Evolutionary conservation across 2,329 filamentous ascomycete species (phyloP), one percentile per base, ranked within the genome.

Genomic region (Talaromyces pinophilus): DNA sequence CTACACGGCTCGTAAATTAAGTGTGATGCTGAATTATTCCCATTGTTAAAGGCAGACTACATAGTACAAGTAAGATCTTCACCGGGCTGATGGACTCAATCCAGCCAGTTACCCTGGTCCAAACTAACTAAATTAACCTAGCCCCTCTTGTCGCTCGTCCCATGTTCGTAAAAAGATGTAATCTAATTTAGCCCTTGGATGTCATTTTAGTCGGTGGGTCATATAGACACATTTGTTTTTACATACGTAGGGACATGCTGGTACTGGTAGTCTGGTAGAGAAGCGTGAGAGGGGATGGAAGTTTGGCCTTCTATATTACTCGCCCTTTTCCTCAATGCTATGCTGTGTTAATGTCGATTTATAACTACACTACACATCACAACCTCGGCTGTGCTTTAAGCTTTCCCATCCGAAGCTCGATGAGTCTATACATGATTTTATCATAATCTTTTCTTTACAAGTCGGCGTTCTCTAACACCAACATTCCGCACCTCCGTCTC

Each of bases 151-250:
- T 52, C 48, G 48, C 48, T 52, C 50, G 50, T 54, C 50, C 54
- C 54, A 35, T 57, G 33, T 35, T 38, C 54, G 33, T 57, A 57
- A 38, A 22, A 25, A 22, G 33, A 38, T 57, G 54, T 38, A 55
- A 33, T 55, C 52, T 35, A 55, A 55, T 13, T 38, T 57, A 57
- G 54, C 15, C 54, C 33, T 22, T 22, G 30, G 54, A 57, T 57
- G 54, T 57, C 54, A 57, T 57, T 38, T 40, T 38, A 57, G 54
- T 38, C 54, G 54, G 54, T 33, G 54, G 54, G 54, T 57, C 54
- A 57, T 38, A 33, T 54, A 54, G 50, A 57, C 54, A 57, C 30
- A 22, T 57, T 55, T 57, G 54, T 38, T 57, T 57, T 38, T 40
- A 25, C 54, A 57, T 38, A 22, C 54, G 19, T 22, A 22, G 33